A percentile compares a stretch with the other conserved stretches of the same genome.
Evolutionary conservation across 2,329 filamentous ascomycete genomes (phyloP).

Genomic region (Passalora sequoiae): DNA sequence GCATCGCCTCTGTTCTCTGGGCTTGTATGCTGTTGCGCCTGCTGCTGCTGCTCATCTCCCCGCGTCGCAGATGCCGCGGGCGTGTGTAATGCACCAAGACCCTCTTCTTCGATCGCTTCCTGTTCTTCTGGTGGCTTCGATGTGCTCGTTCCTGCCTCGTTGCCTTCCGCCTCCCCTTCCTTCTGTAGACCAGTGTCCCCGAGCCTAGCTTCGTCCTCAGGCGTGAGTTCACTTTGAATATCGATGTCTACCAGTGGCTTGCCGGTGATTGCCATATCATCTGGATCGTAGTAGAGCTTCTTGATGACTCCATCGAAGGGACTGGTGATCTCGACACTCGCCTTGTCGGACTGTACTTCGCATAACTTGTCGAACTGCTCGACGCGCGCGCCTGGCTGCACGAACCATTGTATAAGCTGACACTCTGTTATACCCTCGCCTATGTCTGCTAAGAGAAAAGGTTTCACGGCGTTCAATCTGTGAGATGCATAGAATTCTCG

Average conservation of each 20-base stretch:
- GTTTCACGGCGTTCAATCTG: conserved; percentile 56
- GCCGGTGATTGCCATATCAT: conserved; percentile 93
- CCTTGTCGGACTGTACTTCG: conserved; percentile 98
- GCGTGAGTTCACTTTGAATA: conserved; percentile 69
- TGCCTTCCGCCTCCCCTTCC: conserved; percentile 7
- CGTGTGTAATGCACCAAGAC: conserved; percentile 12
- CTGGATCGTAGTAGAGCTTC: conserved; percentile 90
- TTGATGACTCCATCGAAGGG: conserved; percentile 93
- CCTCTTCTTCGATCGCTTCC: conserved; percentile 18
- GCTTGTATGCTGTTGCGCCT: conserved; percentile 5
- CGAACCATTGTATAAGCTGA: conserved; percentile 99
- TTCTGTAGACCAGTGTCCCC: conserved; percentile 28
- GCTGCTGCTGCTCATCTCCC: conserved; percentile 1
- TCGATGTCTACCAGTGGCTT: conserved; percentile 92
- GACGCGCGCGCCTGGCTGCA: conserved; percentile 88
- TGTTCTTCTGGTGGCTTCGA: conserved; percentile 8
- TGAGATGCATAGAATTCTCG: conserved; percentile 28
- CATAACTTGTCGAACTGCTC: conserved; percentile 98
- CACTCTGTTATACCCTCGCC: conserved; percentile 96
- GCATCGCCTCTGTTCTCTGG: conserved; percentile 44
- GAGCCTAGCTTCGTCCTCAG: conserved; percentile 50
- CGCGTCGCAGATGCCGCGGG: neutral
- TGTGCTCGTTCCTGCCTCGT: conserved; percentile 8
- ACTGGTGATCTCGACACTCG: conserved; percentile 74
- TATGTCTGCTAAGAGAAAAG: conserved; percentile 78